Evolutionary conservation across 257 asterid species (phyloP).

Genomic region (Solanum rostratum): DNA sequence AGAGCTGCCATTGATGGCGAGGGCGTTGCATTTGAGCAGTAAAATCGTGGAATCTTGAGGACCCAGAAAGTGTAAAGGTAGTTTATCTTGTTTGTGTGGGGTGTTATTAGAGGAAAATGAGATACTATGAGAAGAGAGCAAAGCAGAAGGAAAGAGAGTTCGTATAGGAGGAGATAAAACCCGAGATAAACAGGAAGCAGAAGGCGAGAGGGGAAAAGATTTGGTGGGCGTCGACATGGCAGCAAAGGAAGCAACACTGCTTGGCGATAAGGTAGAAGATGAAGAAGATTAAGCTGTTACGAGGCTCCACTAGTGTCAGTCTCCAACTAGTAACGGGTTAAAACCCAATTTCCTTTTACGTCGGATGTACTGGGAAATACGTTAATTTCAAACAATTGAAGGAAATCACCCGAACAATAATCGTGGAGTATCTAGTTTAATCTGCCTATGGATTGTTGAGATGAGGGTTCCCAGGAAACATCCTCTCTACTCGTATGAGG

Average conservation of each 20-base stretch:
- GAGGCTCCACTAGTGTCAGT: neutral
- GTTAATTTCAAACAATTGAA: neutral
- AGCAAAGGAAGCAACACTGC: neutral
- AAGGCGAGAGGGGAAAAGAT: neutral
- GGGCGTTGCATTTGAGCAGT: neutral
- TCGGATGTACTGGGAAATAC: neutral
- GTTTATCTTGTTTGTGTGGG: neutral
- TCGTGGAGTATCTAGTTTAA: too few species aligned
- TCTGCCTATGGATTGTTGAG: too few species aligned
- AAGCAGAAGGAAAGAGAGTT: neutral
- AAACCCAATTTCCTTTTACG: neutral
- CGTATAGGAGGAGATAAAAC: neutral
- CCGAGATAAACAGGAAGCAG: neutral
- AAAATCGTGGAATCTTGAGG: neutral
- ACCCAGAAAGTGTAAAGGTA: neutral
- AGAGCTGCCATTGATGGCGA: neutral
- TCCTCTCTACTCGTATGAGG: too few species aligned
- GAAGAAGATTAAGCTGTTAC: neutral
- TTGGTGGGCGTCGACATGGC: neutral
- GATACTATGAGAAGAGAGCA: neutral
- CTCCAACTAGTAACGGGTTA: neutral
- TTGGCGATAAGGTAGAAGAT: neutral
- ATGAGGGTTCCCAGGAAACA: too few species aligned
- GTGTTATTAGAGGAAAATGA: neutral
- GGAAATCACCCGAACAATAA: too few species aligned